A percentile compares a stretch with the other conserved stretches of the same genome.
Conservation (phyloP, 1,284 basidiomycete species). For the Polyporus tsugae region DNA sequence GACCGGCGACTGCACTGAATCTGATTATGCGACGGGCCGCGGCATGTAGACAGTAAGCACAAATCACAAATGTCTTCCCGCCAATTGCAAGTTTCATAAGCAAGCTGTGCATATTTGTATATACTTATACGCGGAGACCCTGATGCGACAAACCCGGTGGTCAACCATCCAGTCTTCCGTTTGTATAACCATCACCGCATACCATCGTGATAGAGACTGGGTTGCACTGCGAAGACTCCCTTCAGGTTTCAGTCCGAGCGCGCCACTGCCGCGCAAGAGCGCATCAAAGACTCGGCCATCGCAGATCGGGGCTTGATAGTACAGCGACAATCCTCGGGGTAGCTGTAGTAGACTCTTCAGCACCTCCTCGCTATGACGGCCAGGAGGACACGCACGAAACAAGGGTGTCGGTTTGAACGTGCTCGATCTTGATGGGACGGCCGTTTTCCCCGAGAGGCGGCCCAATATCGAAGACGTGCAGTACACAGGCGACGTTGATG, state of each 20-base stretch:
- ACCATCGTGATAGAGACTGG: background rate
- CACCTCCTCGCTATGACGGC: background rate
- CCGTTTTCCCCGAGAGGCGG: slow-evolving; percentile 16
- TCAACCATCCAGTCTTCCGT: background rate
- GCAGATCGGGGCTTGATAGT: slow-evolving; percentile 12
- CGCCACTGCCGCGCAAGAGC: background rate
- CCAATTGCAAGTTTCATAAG: no score
- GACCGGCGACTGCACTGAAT: no score
- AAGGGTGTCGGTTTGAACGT: background rate
- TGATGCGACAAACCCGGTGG: background rate
- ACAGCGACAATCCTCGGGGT: slow-evolving; percentile 16
- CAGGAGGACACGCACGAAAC: slow-evolving; percentile 10
- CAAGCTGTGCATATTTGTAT: background rate
- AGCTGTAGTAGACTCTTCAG: background rate
- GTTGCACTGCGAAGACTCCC: background rate
- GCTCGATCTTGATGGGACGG: slow-evolving; percentile 7
- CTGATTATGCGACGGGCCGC: background rate
- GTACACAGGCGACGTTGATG: slow-evolving; percentile 13
- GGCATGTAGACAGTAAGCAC: background rate
- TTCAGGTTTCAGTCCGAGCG: background rate
- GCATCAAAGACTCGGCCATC: slow-evolving; percentile 2
- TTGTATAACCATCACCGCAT: background rate
- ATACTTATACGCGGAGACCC: background rate
- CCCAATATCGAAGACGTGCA: slow-evolving; percentile 23
- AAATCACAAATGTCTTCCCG: background rate